Base-by-base conservation (phyloP, 768 basidiomycete species). In the Kwoniella dendrophila region DNA sequence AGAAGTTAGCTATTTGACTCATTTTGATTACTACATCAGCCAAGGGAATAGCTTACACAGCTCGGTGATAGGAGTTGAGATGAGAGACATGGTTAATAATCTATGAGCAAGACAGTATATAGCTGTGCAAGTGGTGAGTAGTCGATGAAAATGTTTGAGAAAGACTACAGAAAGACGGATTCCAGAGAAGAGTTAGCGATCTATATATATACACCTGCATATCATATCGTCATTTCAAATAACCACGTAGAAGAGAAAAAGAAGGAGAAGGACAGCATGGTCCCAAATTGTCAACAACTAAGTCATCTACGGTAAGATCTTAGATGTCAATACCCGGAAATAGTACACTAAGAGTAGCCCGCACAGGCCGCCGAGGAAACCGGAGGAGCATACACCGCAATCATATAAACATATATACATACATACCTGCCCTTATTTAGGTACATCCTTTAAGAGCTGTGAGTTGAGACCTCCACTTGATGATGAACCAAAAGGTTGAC, bases 11-110 rank as follows among this genome's bases (percentile, higher is more conserved):
- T 27, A 41, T 34, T 38, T 16, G 40, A 4, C 38, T 16, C 10
- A 16, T 0, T 26, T 14, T 11, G 24, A 16, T 8, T 7, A 36
- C 34, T 36, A 16, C 34, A 36, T 43, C 18, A 11, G 41, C 41
- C 20, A 20, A 43, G 12, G 41, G 20, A 20, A 10, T 43, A 20
- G n/a, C 41, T 65, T 32, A 74, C 72, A 93, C 57, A 92, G 82
- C 80, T 92, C 84, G 33, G 92, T 94, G 67, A 94, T 84, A n/a
- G 90, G 89, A 4, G 92, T 94, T 22, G 84, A 81, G 62, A 94
- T 73, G 59, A 63, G 56, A n/a, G 71, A 69, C 67, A 72, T 72
- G 41, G 4, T 59, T 56, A 54, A 7, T 29, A 27, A 4, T 26
- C 4, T 7, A 20, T 20, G 38, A 50, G 24, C 6, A 40, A 18